Evolutionary conservation across 495 filamentous ascomycete species (phyloP).

Genomic region (Articulospora tetracladia): DNA sequence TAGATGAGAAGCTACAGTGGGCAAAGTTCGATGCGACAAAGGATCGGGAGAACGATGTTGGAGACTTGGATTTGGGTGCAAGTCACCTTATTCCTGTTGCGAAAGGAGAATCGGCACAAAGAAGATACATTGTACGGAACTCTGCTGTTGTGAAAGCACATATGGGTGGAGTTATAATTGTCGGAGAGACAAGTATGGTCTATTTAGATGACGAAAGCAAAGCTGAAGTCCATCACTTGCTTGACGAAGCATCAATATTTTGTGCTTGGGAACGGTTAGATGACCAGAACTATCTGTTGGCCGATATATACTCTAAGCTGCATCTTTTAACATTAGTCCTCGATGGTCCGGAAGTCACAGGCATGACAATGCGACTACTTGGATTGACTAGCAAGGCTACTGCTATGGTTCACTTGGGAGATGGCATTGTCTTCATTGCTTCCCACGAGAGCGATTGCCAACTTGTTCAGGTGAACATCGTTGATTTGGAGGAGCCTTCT

Average conservation of each 20-base stretch:
- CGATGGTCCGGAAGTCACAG: constrained; percentile 56
- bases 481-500: constrained; percentile 31
- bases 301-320: constrained; percentile 83
- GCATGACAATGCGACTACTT: constrained; percentile 63
- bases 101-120: constrained; percentile 43
- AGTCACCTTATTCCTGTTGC: constrained; percentile 82
- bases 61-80: constrained; percentile 68
- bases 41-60: constrained; percentile 45
- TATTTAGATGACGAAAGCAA: constrained; percentile 77
- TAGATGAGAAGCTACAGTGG: constrained; percentile 43
- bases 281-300: constrained; percentile 74
- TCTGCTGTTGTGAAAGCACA: constrained; percentile 41
- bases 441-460: constrained; percentile 94
- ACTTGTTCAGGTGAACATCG: constrained; percentile 49
- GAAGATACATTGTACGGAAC: constrained; percentile 48
- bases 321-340: constrained; percentile 74
- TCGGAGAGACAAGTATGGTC: constrained; percentile 79
- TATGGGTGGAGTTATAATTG: constrained; percentile 69
- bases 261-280: constrained; percentile 86
- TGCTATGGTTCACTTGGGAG: constrained; percentile 73
- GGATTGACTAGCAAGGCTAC: constrained; percentile 71
- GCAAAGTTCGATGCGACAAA: constrained; percentile 40
- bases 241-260: constrained; percentile 76
- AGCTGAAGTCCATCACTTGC: constrained; percentile 48
- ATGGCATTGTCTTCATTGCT: constrained; percentile 74